Evolutionary conservation across 768 basidiomycete species (phyloP), one percentile per base, ranked within the genome.

Genomic region (Serpula lacrymans): DNA sequence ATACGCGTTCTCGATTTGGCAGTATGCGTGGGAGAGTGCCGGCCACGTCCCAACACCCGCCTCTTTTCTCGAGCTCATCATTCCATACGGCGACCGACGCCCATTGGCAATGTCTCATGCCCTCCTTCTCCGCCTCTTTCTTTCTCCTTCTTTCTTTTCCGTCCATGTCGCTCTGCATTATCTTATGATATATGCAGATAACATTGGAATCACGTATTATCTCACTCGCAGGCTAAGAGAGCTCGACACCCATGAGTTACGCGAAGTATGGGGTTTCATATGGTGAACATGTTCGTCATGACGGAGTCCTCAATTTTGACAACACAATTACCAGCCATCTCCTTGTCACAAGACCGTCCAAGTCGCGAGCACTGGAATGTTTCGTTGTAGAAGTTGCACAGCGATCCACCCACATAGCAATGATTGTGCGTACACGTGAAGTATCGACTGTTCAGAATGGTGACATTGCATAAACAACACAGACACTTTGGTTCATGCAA

Each of bases 401-500:
- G 58, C 82, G 84, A 51, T 95, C 92, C 24, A 93, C 94, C 0
- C 96, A 98, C 62, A 80, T 97, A 38, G 91, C 93, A 40, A 87
- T 99, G 77, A 78, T 94, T 47, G 95, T 96, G 55, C 64, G 94
- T 81, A 34, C 24, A 25, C 51, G 38, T 36, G 39, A 46, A 44
- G 43, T 38, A n/a, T 57, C 48, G 34, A 49, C 25, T 45, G 22
- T 48, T 46, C 39, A 39, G 28, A 30, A 45, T 40, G 17, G 16
- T 38, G 35, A 40, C 31, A 39, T 37, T 35, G 12, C 50, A 53
- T 24, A 50, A 34, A 20, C 17, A 20, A 17, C 18, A 6, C 57
- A 94, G 92, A 97, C 96, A 0, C 67, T 99, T 32, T 98, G 95
- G 93, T 96, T 94, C 65, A 94, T 98, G 86, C 96, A 98, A 77